Evolutionary conservation across 495 filamentous ascomycete genomes (phyloP).

Genomic region (Tuber borchii): DNA sequence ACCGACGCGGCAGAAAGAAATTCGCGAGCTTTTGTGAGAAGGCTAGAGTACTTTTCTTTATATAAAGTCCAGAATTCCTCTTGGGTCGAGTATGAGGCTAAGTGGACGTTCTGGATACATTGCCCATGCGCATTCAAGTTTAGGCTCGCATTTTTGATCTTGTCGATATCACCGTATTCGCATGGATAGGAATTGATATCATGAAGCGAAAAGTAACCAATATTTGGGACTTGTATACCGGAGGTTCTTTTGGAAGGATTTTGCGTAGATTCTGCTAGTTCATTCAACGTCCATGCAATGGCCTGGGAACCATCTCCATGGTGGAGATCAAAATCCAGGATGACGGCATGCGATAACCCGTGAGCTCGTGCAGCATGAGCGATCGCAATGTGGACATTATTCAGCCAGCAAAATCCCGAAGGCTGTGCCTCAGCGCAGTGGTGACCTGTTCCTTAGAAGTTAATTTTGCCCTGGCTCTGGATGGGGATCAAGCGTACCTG

Average conservation of each 20-base stretch:
- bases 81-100: slow-evolving; percentile 74
- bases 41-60: slow-evolving; percentile 60
- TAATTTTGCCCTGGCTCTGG: background rate
- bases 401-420: slow-evolving; percentile 96
- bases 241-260: slow-evolving; percentile 70
- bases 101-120: slow-evolving; percentile 91
- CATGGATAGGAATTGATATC: slow-evolving; percentile 98
- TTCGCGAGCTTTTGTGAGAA: slow-evolving; percentile 71
- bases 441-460: slow-evolving; percentile 59
- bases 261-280: slow-evolving; percentile 50
- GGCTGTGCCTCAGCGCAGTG: slow-evolving; percentile 84
- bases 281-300: slow-evolving; percentile 83
- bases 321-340: slow-evolving; percentile 94
- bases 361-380: slow-evolving; percentile 75
- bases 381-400: slow-evolving; percentile 96
- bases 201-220: slow-evolving; percentile 92
- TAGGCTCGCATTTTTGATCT: slow-evolving; percentile 81
- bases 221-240: slow-evolving; percentile 43
- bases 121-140: slow-evolving; percentile 91
- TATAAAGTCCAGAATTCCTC: slow-evolving; percentile 86
- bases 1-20: slow-evolving; percentile 63
- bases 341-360: slow-evolving; percentile 86
- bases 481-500: slow-evolving; percentile 24
- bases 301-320: slow-evolving; percentile 94
- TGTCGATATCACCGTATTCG: slow-evolving; percentile 79